Evolutionary conservation across 192 early-diverging fungal genomes (phyloP), one percentile per base, ranked within the genome.

Genomic region (Backusella sp.): DNA sequence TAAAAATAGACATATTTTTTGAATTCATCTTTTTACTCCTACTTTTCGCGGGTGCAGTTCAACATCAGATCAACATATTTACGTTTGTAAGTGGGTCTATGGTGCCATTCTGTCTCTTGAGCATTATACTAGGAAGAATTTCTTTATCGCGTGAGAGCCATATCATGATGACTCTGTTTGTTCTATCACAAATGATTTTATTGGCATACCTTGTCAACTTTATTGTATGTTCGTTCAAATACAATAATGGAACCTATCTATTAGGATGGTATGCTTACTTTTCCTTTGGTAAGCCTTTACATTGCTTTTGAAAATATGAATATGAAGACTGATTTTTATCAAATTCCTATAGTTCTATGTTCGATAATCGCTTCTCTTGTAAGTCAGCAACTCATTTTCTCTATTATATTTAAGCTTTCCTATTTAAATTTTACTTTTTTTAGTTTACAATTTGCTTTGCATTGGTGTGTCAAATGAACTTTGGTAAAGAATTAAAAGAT

Each of bases 1-100:
- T 62, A 62, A 62, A 62, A 62, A 62, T 62, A 62, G 56, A 62
- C 26, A 62, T 62, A 62, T 62, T 62, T 62, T 62, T 62, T 62
- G 56, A 62, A 62, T 62, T 62, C 12, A 62, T 62, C 26, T 62
- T 62, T 62, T 62, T 62, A 62, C 56, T 62, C 56, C 56, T 62
- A 62, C 56, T 62, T 62, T 62, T 62, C 12, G 11, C 56, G 9
- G 56, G 56, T 28, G 56, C 56, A 62, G 12, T 62, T 62, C 56
- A 62, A 28, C 56, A 62, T 28, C 56, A 62, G 21, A 23, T 28
- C 56, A 62, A 62, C 23, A 28, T 62, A 28, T 62, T 62, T 62
- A 62, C 56, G 4, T 62, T 62, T 62, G 4, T 62, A 28, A 62
- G 56, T 28, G 56, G 56, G 1, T 62, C n/a, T 4, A 28, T n/a